These are phyloP conservation scores for Coemansia reversa DNA, from an alignment of 192 early-diverging fungal species.

Conservation along the genomic window DNA sequence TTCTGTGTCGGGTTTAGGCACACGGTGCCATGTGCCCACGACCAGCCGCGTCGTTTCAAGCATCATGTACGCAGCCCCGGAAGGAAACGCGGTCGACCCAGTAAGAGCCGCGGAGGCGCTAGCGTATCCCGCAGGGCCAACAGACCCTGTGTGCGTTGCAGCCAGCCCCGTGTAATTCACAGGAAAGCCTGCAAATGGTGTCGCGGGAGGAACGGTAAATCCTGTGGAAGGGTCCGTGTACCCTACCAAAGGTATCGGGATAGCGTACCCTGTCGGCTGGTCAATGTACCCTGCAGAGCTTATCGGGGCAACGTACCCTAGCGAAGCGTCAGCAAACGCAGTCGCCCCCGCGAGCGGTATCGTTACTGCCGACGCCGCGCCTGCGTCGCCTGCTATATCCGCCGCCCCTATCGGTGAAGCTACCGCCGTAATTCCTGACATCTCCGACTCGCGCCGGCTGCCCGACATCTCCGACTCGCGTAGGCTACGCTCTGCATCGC, in stretches of 20 bases:
- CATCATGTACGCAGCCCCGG: conserved; percentile 45
- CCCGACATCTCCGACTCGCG: conserved; percentile 38
- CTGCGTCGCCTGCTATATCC: conserved; percentile 3
- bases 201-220: background rate
- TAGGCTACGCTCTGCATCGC: conserved; percentile 11
- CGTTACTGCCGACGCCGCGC: conserved; percentile 25
- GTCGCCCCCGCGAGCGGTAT: conserved; percentile 22
- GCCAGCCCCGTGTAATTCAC: background rate
- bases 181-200: background rate
- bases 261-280: background rate
- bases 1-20: conserved; percentile 46
- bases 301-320: background rate
- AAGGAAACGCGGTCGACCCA: background rate
- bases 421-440: conserved; percentile 51
- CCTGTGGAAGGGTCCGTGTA: background rate
- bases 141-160: no score
- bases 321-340: background rate
- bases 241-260: background rate
- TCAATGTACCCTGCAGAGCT: background rate
- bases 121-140: background rate
- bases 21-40: conserved; percentile 49
- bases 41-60: conserved; percentile 39
- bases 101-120: background rate
- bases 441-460: conserved; percentile 54
- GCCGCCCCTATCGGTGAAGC: conserved; percentile 30